Percentiles rank a stretch among this genome's conserved stretches.
Conservation (phyloP, 2,329 filamentous ascomycete species). For the Penicillium sp. region DNA sequence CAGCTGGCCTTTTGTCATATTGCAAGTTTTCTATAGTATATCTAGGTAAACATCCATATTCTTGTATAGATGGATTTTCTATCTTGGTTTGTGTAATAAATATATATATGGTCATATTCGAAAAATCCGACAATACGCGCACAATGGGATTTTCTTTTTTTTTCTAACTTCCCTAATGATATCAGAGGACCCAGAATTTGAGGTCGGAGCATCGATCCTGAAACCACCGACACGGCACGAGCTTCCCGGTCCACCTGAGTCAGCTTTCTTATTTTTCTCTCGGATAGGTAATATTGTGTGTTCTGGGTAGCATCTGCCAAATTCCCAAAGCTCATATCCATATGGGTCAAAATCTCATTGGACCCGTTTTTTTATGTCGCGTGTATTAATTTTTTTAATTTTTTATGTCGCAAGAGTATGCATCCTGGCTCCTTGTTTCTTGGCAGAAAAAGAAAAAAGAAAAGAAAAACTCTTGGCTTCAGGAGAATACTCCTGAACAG, state of each 20-base stretch:
- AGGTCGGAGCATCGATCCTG: constrained; percentile 30
- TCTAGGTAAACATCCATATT: too few species aligned
- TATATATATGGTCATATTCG: not conserved
- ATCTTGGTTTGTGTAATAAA: too few species aligned
- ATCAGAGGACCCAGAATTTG: constrained; percentile 7
- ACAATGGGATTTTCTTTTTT: not conserved
- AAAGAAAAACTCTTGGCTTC: not conserved
- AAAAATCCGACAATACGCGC: not conserved
- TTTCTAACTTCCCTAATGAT: not conserved
- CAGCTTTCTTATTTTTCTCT: constrained; percentile 3
- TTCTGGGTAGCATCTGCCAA: not conserved
- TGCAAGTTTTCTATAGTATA: too few species aligned
- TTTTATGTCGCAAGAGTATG: not conserved
- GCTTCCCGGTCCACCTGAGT: constrained; percentile 24
- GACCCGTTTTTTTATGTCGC: not conserved
- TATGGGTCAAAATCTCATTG: not conserved
- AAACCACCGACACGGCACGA: constrained; percentile 31
- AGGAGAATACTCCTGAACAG: constrained; percentile 10
- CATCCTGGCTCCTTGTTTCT: constrained; percentile 1
- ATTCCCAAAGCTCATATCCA: not conserved
- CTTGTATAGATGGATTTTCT: not conserved
- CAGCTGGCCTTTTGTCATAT: not conserved
- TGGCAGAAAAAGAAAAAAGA: not conserved
- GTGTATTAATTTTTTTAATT: not conserved
- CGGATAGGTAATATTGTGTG: too few species aligned